Percentiles rank a stretch among this genome's conserved stretches.
phyloP scores from a whole-genome alignment of 2,329 filamentous ascomycete genomes.

The Venturia effusa region DNA sequence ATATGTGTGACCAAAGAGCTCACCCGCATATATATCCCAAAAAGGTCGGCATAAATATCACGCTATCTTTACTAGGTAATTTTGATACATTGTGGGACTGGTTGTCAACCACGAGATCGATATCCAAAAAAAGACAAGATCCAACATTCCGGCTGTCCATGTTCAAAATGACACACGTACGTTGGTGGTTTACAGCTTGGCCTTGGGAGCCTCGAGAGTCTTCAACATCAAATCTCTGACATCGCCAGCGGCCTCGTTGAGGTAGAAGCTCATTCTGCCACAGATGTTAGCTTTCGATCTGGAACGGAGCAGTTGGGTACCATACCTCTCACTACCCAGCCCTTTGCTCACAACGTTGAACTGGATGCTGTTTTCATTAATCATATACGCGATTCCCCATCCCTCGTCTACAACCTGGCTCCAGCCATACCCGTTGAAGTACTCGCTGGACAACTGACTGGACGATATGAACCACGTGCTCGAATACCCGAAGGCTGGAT shows the following conservation, averaged over 20 bases:
- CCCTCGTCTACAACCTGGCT: slow-evolving; percentile 93
- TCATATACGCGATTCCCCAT: slow-evolving; percentile 99
- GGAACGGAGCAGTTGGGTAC: slow-evolving; percentile 8
- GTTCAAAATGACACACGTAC: not conserved
- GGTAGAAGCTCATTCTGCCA: slow-evolving; percentile 76
- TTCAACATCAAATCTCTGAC: slow-evolving; percentile 78
- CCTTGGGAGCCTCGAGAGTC: slow-evolving; percentile 68
- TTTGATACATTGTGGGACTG: not conserved
- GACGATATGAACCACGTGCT: slow-evolving; percentile 82
- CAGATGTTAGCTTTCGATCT: slow-evolving; percentile 15
- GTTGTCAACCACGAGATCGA: not conserved
- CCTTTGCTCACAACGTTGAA: slow-evolving; percentile 97
- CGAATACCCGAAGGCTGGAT: slow-evolving; percentile 77
- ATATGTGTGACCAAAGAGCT: too few species aligned
- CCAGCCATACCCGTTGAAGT: slow-evolving; percentile 99
- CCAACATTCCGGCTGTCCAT: not conserved
- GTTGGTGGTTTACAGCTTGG: slow-evolving; percentile 81
- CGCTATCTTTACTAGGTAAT: not conserved
- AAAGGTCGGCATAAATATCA: not conserved
- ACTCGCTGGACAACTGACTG: slow-evolving; percentile 86
- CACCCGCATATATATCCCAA: not conserved
- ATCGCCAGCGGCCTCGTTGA: slow-evolving; percentile 87
- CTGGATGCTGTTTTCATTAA: slow-evolving; percentile 97
- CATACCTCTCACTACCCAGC: slow-evolving; percentile 51
- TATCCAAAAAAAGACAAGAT: not conserved